Conservation (phyloP, 83 land plant species). For the Thuja plicata region DNA sequence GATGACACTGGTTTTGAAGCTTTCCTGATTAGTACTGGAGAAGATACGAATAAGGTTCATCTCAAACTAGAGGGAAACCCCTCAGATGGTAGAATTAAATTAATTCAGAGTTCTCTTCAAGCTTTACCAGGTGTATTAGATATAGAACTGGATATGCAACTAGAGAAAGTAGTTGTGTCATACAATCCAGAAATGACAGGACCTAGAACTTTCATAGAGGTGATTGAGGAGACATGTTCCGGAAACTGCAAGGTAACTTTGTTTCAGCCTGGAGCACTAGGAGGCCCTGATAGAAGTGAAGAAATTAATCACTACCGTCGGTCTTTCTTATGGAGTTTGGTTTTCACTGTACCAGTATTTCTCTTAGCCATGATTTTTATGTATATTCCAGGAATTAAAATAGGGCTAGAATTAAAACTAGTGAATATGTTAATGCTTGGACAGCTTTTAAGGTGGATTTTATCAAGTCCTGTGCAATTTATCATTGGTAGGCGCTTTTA, state of each 20-base stretch:
- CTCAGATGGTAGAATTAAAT: slow-evolving; percentile 24
- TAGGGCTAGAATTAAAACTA: slow-evolving; percentile 42
- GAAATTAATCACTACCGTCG: slow-evolving; percentile 53
- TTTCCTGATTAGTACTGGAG: slow-evolving; percentile 55
- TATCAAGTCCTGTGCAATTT: slow-evolving; percentile 82
- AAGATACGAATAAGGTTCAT: slow-evolving; percentile 54
- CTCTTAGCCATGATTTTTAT: slow-evolving; percentile 80
- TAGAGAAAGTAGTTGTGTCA: slow-evolving; percentile 41
- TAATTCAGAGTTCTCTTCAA: slow-evolving; percentile 50
- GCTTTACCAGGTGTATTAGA: slow-evolving; percentile 63
- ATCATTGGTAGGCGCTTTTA: slow-evolving; percentile 71
- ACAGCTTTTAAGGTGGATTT: slow-evolving; percentile 62
- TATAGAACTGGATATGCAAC: slow-evolving; percentile 24
- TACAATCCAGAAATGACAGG: slow-evolving; percentile 73
- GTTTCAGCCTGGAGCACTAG: slow-evolving; percentile 32
- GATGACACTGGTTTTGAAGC: slow-evolving; percentile 78
- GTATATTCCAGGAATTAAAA: slow-evolving; percentile 56
- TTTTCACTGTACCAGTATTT: slow-evolving; percentile 75
- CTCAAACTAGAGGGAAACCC: slow-evolving; percentile 52
- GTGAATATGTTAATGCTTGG: slow-evolving; percentile 68
- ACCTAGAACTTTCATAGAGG: slow-evolving; percentile 61
- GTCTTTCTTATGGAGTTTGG: slow-evolving; percentile 67
- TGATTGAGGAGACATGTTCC: slow-evolving; percentile 48
- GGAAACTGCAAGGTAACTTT: slow-evolving; percentile 46
- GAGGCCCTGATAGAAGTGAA: slow-evolving; percentile 31